Conservation (phyloP, 345 rosid genomes). For the Rhizophora apiculata region DNA sequence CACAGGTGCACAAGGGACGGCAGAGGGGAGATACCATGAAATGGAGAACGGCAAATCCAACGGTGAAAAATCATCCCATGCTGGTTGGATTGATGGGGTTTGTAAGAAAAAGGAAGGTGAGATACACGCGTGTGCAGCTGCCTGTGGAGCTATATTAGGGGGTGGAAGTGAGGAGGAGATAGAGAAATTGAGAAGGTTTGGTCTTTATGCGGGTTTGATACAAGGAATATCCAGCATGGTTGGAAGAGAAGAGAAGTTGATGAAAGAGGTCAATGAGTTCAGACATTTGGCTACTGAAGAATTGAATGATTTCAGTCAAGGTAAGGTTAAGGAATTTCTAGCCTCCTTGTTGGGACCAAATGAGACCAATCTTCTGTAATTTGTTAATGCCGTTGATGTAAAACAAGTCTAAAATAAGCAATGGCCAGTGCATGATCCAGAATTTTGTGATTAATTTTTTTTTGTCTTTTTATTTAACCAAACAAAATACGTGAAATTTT, state of each 20-base stretch:
- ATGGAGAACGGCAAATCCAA: neutral
- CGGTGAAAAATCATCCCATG: neutral
- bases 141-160: constrained; percentile 63
- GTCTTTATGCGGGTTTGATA: constrained; percentile 42
- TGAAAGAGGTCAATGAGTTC: constrained; percentile 22
- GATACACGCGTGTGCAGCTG: constrained; percentile 48
- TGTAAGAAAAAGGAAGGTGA: constrained; percentile 45
- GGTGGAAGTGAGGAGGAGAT: constrained; percentile 57
- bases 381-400: too few species aligned
- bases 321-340: constrained; percentile 24
- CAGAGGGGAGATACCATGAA: constrained; percentile 38
- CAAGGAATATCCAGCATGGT: constrained; percentile 20
- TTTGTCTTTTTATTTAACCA: too few species aligned
- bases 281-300: constrained; percentile 27
- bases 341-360: constrained; percentile 7
- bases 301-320: constrained; percentile 32
- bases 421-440: too few species aligned
- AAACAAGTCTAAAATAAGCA: too few species aligned
- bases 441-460: too few species aligned
- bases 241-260: neutral
- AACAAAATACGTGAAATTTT: too few species aligned
- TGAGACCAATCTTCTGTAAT: too few species aligned
- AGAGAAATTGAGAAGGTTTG: constrained; percentile 47
- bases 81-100: constrained; percentile 5
- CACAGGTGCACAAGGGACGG: constrained; percentile 44